Conservation (phyloP, 1,284 basidiomycete species). For the Pisolithus thermaeus region DNA sequence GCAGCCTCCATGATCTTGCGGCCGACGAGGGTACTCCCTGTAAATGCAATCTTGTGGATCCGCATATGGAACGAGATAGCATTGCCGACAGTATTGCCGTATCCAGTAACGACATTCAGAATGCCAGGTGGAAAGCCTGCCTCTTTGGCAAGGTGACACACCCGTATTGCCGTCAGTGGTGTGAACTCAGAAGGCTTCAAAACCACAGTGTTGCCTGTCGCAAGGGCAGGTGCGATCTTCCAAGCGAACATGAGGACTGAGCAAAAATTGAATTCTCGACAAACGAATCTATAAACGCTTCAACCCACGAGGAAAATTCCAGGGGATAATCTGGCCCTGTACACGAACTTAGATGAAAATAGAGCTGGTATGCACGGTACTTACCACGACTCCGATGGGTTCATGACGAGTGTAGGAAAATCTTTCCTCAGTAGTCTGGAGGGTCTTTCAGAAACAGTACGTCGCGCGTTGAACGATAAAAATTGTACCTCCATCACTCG, state of each 20-base stretch:
- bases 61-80: slow-evolving; percentile 60
- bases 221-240: slow-evolving; percentile 31
- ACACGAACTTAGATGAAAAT: background rate
- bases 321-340: slow-evolving; percentile 26
- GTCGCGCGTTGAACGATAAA: no score
- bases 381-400: slow-evolving; percentile 78
- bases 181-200: no score
- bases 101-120: slow-evolving; percentile 65
- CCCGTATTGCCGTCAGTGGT: no score
- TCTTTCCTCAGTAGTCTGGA: slow-evolving; percentile 61
- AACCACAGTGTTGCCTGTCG: no score
- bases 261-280: slow-evolving; percentile 58
- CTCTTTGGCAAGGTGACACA: slow-evolving; percentile 37
- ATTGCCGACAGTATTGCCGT: slow-evolving; percentile 62
- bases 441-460: background rate
- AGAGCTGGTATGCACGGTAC: background rate
- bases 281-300: slow-evolving; percentile 56
- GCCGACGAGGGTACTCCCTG: slow-evolving; percentile 75
- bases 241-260: slow-evolving; percentile 70
- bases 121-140: slow-evolving; percentile 69
- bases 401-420: slow-evolving; percentile 86
- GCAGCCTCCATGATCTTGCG: slow-evolving; percentile 38
- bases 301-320: slow-evolving; percentile 19
- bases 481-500: slow-evolving; percentile 61
- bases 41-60: slow-evolving; percentile 73